phyloP scores from a whole-genome alignment of 768 basidiomycete species.

The Obba rivulosa region DNA sequence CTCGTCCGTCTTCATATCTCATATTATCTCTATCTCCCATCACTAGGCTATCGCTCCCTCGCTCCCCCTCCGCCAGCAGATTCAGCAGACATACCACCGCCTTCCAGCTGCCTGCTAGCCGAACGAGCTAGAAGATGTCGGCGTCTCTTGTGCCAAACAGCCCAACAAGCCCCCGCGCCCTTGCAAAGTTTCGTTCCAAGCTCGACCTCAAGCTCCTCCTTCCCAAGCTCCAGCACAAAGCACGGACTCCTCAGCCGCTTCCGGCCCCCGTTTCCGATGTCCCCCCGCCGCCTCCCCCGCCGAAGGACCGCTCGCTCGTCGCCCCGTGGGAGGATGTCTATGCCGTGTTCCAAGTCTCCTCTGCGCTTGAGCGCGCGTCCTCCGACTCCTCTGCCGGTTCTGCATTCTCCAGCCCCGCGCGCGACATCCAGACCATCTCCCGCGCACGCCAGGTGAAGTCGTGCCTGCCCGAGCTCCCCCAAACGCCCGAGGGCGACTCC shows the following conservation, averaged over 20 bases:
- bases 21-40: neutral
- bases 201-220: constrained; percentile 9
- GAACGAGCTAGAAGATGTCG: no score
- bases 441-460: neutral
- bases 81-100: no score
- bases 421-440: neutral
- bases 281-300: constrained; percentile 12
- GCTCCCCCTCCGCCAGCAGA: neutral
- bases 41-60: neutral
- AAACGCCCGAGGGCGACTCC: constrained; percentile 1
- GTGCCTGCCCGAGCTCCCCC: neutral
- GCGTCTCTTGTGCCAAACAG: no score
- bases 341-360: constrained; percentile 12
- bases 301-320: constrained; percentile 10
- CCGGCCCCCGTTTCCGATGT: constrained; percentile 1
- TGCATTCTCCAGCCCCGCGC: neutral
- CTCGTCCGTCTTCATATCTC: neutral
- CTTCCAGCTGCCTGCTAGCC: no score
- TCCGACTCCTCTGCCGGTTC: constrained; percentile 6
- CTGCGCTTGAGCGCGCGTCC: constrained; percentile 3
- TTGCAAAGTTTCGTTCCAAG: constrained; percentile 14
- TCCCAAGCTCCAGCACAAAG: constrained; percentile 4
- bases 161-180: neutral
- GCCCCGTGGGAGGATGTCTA: constrained; percentile 14
- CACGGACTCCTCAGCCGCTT: constrained; percentile 1